Conservation (phyloP, 2,329 filamentous ascomycete genomes). For the Fusarium acutatum region DNA sequence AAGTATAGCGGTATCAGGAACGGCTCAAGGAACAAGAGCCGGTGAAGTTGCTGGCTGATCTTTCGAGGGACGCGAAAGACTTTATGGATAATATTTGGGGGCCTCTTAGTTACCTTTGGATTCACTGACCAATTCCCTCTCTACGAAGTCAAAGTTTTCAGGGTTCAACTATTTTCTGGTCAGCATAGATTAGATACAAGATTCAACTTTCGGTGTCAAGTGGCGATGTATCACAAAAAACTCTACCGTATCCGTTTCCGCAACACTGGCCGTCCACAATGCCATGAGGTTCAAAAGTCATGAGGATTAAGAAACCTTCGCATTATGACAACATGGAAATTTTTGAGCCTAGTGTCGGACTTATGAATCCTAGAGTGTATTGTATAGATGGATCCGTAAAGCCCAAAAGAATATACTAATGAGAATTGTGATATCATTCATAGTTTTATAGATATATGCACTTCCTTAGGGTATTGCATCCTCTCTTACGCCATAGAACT, state of each 20-base stretch:
- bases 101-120: constrained; percentile 70
- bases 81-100: constrained; percentile 59
- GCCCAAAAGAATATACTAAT: neutral
- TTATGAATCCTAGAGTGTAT: neutral
- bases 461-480: neutral
- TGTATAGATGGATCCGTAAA: neutral
- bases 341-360: neutral
- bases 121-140: constrained; percentile 69
- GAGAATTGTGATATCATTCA: neutral
- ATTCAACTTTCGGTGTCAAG: neutral
- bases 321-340: neutral
- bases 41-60: constrained; percentile 58
- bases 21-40: constrained; percentile 56
- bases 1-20: constrained; percentile 43
- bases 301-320: neutral
- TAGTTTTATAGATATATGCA: neutral
- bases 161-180: constrained; percentile 54
- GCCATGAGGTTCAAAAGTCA: neutral
- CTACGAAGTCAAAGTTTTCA: neutral
- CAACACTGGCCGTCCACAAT: neutral
- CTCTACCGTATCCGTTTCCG: too few species aligned
- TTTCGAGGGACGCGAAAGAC: constrained; percentile 43
- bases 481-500: neutral
- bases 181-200: neutral
- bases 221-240: neutral